Evolutionary conservation across 2,329 filamentous ascomycete species (phyloP), one percentile per base, ranked within the genome.

Genomic region (Ophiocordyceps polyrhachis-furcata): DNA sequence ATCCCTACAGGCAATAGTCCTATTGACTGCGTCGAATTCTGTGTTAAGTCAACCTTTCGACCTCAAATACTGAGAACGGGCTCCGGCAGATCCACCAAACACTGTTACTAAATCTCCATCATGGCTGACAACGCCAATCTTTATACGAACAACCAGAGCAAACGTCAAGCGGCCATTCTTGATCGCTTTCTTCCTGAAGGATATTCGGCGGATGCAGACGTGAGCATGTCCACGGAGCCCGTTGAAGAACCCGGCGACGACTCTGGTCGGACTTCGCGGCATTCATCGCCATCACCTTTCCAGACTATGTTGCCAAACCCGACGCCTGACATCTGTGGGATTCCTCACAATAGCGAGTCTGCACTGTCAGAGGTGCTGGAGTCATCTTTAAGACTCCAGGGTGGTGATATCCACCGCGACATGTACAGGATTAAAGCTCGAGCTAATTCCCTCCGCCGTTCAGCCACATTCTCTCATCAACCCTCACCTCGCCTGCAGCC

Each of bases 341-440:
- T 8, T 13, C 5, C 29, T 31, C 44, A 41, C 40, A 46, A 49
- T n/a, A 48, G 46, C 11, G 21, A 15, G 14, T 53, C 53, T 2
- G 49, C 53, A 9, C 51, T 52, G 21, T 58, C 61, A 41, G 74
- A 80, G 48, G 48, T 50, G n/a, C 48, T 61, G 31, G 60, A 64
- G 45, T 85, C 81, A 2, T 87, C 83, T 0, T 64, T 87, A 44
- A 74, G 68, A 47, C 67, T 87, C 3, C 81, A 82, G 55, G 83
- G 83, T 44, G 83, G 83, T 38, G 83, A 88, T 53, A 80, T 88
- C 20, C 82, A 87, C 56, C 77, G 83, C 31, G 80, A 84, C 53
- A 71, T 88, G 31, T 88, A 83, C 69, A 81, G 76, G 56, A 77
- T 85, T 52, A 76, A 79, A 49, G 75, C 77, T 15, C 68, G 75